Conservation (phyloP, 495 filamentous ascomycete genomes). For the Xylaria palmicola region DNA sequence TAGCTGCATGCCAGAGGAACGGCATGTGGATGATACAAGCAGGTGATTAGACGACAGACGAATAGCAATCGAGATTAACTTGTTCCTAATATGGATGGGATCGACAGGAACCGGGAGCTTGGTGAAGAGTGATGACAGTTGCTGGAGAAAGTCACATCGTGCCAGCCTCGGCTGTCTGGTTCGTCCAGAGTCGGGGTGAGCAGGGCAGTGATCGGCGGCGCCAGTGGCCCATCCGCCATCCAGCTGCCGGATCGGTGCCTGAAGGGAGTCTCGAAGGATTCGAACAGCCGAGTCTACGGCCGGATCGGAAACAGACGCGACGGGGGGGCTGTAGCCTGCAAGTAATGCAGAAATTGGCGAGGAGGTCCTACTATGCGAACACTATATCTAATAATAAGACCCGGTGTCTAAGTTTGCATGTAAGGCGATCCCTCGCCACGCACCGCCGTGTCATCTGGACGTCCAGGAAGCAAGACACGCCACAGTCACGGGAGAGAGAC, state of each 20-base stretch:
- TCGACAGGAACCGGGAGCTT: constrained; percentile 11
- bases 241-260: constrained; percentile 16
- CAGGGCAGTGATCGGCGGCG: neutral
- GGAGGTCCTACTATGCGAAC: constrained; percentile 7
- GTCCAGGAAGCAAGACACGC: neutral
- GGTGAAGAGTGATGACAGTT: neutral
- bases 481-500: neutral
- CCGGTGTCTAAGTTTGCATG: too few species aligned
- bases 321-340: too few species aligned
- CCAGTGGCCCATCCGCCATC: neutral
- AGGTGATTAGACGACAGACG: constrained; percentile 12
- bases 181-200: neutral
- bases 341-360: constrained; percentile 4
- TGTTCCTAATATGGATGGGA: neutral
- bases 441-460: neutral
- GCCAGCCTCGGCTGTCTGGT: too few species aligned
- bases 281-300: constrained; percentile 5
- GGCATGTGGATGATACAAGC: constrained; percentile 15
- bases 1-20: constrained; percentile 2
- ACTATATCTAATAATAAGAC: constrained; percentile 10
- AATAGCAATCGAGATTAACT: constrained; percentile 8
- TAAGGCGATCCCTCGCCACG: neutral
- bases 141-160: neutral
- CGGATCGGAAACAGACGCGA: constrained; percentile 10
- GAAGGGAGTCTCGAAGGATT: neutral